Evolutionary conservation across 169 alveolate species (phyloP).

Genomic region (Gregarina niphandrodes): DNA sequence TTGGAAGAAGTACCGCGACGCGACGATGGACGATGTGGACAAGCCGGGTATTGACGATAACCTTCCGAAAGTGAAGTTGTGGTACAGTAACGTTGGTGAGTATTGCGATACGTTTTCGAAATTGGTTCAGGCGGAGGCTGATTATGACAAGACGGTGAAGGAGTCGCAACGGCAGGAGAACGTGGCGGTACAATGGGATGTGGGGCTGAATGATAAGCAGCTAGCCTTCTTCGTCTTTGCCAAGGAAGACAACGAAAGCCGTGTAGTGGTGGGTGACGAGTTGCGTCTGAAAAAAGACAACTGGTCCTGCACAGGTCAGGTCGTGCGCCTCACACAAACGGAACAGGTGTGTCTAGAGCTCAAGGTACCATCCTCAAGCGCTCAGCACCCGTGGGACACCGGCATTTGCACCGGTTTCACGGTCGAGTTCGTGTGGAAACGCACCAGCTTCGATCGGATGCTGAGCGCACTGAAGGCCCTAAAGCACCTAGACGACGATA

Average conservation of each 20-base stretch:
- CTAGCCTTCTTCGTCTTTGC: constrained; percentile 58
- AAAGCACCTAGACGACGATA: constrained; percentile 6
- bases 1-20: constrained; percentile 25
- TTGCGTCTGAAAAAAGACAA: constrained; percentile 31
- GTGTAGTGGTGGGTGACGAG: constrained; percentile 65
- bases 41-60: not conserved
- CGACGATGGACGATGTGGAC: constrained; percentile 21
- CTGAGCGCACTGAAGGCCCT: constrained; percentile 42
- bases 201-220: constrained; percentile 39
- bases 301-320: constrained; percentile 49
- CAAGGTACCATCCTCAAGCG: constrained; percentile 25
- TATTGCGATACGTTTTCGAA: constrained; percentile 45
- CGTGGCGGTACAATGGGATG: constrained; percentile 43
- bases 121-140: constrained; percentile 67
- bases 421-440: constrained; percentile 70
- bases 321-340: constrained; percentile 29
- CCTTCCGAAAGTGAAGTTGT: constrained; percentile 5
- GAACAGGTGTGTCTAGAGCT: constrained; percentile 53
- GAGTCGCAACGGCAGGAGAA: constrained; percentile 56
- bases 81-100: constrained; percentile 27
- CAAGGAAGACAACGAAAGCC: constrained; percentile 52
- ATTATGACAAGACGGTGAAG: constrained; percentile 60
- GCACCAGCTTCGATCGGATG: constrained; percentile 75
- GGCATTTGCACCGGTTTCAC: constrained; percentile 33
- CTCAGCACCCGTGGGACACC: constrained; percentile 30